A percentile compares a stretch with the other conserved stretches of the same genome.
Evolutionary conservation across 1,139 yeast species (phyloP).

Genomic region (Saccharomyces hybrid): DNA sequence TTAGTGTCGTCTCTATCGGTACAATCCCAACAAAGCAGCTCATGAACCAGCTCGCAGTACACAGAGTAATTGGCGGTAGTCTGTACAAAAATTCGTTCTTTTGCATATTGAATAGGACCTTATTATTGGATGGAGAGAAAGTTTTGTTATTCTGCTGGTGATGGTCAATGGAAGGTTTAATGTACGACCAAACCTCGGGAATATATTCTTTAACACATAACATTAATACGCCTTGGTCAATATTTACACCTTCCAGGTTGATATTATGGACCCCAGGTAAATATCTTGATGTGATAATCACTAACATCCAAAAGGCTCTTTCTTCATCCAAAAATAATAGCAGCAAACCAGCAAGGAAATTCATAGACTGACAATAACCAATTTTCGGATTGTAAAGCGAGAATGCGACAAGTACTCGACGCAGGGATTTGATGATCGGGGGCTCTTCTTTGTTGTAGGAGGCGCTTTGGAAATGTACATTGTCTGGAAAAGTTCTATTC

Average conservation of each 20-base stretch:
- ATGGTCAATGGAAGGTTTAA: slow-evolving; percentile 28
- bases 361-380: slow-evolving; percentile 93
- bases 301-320: slow-evolving; percentile 90
- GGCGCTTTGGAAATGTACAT: slow-evolving; percentile 55
- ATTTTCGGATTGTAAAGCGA: slow-evolving; percentile 82
- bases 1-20: too few species aligned
- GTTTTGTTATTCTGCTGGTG: not conserved
- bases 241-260: slow-evolving; percentile 85
- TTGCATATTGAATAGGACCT: not conserved
- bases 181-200: slow-evolving; percentile 68
- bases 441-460: slow-evolving; percentile 40
- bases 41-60: too few species aligned
- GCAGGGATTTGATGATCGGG: slow-evolving; percentile 57
- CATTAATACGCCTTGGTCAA: slow-evolving; percentile 93
- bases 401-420: slow-evolving; percentile 78
- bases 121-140: slow-evolving; percentile 2
- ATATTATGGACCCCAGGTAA: slow-evolving; percentile 90
- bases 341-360: slow-evolving; percentile 81
- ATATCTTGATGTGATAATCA: slow-evolving; percentile 74
- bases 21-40: too few species aligned
- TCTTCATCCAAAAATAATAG: slow-evolving; percentile 84
- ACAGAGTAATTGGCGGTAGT: slow-evolving; percentile 46
- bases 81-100: slow-evolving; percentile 61
- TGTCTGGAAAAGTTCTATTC: slow-evolving; percentile 91
- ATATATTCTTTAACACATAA: slow-evolving; percentile 75